Evolutionary conservation across 2,329 filamentous ascomycete species (phyloP).

Genomic region (Colletotrichum paranaense): DNA sequence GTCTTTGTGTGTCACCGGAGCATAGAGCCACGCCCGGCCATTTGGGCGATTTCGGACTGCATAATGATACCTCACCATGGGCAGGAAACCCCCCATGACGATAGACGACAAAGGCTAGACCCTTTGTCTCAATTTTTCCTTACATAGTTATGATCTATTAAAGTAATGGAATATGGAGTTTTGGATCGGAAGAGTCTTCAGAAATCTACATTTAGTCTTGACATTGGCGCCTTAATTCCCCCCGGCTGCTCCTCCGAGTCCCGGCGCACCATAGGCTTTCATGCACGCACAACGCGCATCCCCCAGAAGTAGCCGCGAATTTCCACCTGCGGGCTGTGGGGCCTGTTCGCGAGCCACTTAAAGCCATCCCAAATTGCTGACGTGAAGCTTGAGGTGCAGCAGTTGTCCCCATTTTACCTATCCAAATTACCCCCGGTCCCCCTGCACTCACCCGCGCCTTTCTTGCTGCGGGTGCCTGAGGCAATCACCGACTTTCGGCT

Average conservation of each 20-base stretch:
- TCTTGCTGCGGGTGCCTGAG: conserved; percentile 13
- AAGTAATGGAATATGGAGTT: conserved; percentile 30
- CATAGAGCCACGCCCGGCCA: conserved; percentile 14
- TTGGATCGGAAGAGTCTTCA: not conserved
- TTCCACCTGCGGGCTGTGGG: conserved; percentile 23
- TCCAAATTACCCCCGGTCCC: not conserved
- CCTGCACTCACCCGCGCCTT: not conserved
- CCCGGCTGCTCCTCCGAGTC: conserved; percentile 13
- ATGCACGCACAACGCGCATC: conserved; percentile 21
- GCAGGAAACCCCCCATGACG: conserved; percentile 13
- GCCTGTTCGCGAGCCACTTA: conserved; percentile 29
- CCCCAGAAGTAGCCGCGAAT: conserved; percentile 20
- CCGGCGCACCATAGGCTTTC: not conserved
- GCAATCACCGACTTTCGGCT: conserved; percentile 28
- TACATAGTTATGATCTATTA: conserved; percentile 27
- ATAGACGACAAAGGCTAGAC: conserved; percentile 10
- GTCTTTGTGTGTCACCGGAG: conserved; percentile 8
- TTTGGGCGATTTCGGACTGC: conserved; percentile 33
- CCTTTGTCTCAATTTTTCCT: not conserved
- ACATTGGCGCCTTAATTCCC: not conserved
- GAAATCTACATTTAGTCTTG: not conserved
- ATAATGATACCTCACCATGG: conserved; percentile 35
- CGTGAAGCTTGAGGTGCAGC: conserved; percentile 10
- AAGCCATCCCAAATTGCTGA: conserved; percentile 30
- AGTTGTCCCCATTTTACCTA: not conserved